Base-by-base conservation (phyloP, 495 filamentous ascomycete genomes). In the Cairneyella variabilis region DNA sequence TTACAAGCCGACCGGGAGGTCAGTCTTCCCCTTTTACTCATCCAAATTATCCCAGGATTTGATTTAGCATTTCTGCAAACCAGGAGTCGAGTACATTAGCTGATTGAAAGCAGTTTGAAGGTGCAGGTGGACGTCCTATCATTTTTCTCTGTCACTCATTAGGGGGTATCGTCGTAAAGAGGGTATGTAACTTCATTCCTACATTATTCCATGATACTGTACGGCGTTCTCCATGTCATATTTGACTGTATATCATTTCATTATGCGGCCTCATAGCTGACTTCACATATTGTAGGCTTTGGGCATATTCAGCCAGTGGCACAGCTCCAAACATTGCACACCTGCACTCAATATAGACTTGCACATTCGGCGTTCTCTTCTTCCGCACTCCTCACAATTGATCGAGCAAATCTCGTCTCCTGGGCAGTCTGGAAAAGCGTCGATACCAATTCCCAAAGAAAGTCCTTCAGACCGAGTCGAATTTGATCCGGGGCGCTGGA, bases 351-450 rank as follows among this genome's bases (percentile, higher is more conserved):
- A 68, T 72, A 39, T 72, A 64, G 42, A 58, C 62, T 20, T 66
- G 61, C 43, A 72, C 69, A 25, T 69, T 62, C 51, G 66, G n/a
- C n/a, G n/a, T 48, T 70, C 53, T 72, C 23, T 72, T 71, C 53
- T 69, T 72, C 32, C 69, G 69, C 20, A 72, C 70, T n/a, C 70
- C 70, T 12, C 70, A 72, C 50, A 14, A 32, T 11, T 21, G 45
- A 20, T 32, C 45, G 4, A 12, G 4, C 9, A 53, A 53, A 34
- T 38, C 54, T 6, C 49, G 36, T 8, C 26, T 60, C 9, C 25
- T 56, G 32, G 38, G 30, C 26, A 52, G 36, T 17, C 28, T 50
- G 7, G 27, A 38, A 23, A 52, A 53, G 2, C 48, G n/a, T n/a
- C n/a, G n/a, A n/a, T n/a, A n/a, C n/a, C n/a, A n/a, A n/a, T n/a